Evolutionary conservation across 1,139 yeast species (phyloP).

Genomic region (Pichia kudriavzevii): DNA sequence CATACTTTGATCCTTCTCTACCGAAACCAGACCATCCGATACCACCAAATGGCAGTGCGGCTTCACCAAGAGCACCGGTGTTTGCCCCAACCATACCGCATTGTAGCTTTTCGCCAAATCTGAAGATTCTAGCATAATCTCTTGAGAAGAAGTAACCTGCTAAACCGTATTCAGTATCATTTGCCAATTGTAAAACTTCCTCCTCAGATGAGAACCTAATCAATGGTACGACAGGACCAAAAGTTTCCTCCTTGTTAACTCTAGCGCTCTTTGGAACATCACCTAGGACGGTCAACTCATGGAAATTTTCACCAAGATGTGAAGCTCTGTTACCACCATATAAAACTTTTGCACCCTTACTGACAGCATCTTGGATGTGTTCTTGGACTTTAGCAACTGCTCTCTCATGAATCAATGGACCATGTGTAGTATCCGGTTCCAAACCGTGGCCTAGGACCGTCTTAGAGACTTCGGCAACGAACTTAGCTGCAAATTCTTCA

Average conservation of each 20-base stretch:
- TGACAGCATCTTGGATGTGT: constrained; percentile 71
- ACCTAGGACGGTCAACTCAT: constrained; percentile 65
- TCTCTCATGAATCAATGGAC: constrained; percentile 69
- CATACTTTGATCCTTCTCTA: constrained; percentile 74
- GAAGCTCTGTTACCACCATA: constrained; percentile 60
- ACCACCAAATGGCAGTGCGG: constrained; percentile 76
- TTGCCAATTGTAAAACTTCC: constrained; percentile 65
- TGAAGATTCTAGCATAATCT: constrained; percentile 56
- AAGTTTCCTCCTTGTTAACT: constrained; percentile 73
- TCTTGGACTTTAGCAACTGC: constrained; percentile 64
- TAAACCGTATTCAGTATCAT: constrained; percentile 64
- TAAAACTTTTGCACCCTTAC: constrained; percentile 64
- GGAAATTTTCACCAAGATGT: constrained; percentile 67
- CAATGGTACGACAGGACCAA: constrained; percentile 85
- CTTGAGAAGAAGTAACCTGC: constrained; percentile 79
- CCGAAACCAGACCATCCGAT: constrained; percentile 80
- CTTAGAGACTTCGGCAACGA: constrained; percentile 45
- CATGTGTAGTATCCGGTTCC: constrained; percentile 61
- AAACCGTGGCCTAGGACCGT: constrained; percentile 74
- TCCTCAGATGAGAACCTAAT: constrained; percentile 61
- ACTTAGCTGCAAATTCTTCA: constrained; percentile 48
- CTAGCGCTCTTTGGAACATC: constrained; percentile 59
- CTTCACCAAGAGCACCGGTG: constrained; percentile 68
- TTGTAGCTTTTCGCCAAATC: constrained; percentile 67
- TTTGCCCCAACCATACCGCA: constrained; percentile 79